These are phyloP conservation scores for Xylaria sp. DNA, from an alignment of 2,329 filamentous ascomycete genomes.

Conservation along the genomic window DNA sequence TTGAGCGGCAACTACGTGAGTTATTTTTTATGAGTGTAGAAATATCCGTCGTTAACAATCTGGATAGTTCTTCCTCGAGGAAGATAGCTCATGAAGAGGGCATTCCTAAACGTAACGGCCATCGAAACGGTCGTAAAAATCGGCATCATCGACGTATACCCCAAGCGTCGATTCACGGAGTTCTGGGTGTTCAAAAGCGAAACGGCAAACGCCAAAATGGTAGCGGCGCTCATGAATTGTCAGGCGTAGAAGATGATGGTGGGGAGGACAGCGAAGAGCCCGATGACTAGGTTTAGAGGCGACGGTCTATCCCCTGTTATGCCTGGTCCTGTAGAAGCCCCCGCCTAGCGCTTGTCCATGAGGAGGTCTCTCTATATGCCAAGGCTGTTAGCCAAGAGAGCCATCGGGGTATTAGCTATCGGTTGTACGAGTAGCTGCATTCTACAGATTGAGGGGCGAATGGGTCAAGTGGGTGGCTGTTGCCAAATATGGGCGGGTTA, in stretches of 20 bases:
- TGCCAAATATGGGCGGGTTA: constrained; percentile 28
- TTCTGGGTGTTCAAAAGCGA: constrained; percentile 64
- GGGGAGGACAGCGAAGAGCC: constrained; percentile 74
- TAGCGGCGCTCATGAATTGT: constrained; percentile 40
- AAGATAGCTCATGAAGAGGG: constrained; percentile 73
- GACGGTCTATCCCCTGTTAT: constrained; percentile 74
- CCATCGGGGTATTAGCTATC: not conserved
- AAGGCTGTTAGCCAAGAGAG: not conserved
- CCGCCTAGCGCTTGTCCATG: not conserved
- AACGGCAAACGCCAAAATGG: constrained; percentile 40
- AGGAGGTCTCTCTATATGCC: not conserved
- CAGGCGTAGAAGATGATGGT: constrained; percentile 61
- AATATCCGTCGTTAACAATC: constrained; percentile 34
- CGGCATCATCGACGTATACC: constrained; percentile 52
- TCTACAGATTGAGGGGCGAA: constrained; percentile 48
- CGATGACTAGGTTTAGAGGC: constrained; percentile 68
- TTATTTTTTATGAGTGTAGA: constrained; percentile 43
- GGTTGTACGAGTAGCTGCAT: constrained; percentile 14
- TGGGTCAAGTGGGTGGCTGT: constrained; percentile 48
- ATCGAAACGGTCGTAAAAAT: constrained; percentile 43
- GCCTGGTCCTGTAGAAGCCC: constrained; percentile 66
- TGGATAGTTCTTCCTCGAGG: constrained; percentile 91
- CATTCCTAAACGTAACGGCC: constrained; percentile 59
- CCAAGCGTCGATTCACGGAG: constrained; percentile 57
- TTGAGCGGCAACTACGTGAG: constrained; percentile 87